A percentile compares a stretch with the other conserved stretches of the same genome.
Evolutionary conservation across 1,139 yeast genomes (phyloP).

Genomic region (Pichia sp.): DNA sequence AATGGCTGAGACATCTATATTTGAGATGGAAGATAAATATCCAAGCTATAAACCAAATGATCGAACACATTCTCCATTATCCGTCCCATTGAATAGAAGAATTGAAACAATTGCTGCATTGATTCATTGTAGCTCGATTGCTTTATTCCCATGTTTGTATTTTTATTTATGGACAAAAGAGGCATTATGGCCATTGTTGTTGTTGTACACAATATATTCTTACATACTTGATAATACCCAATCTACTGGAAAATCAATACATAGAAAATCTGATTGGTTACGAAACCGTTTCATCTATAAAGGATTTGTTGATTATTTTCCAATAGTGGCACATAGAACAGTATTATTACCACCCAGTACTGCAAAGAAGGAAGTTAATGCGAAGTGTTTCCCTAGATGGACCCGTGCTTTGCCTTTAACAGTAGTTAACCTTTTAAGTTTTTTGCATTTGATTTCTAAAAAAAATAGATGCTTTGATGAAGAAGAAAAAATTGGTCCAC

Average conservation of each 20-base stretch:
- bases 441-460: constrained; percentile 1
- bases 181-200: constrained; percentile 55
- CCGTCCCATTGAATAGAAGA: constrained; percentile 52
- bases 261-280: constrained; percentile 52
- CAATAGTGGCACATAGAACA: constrained; percentile 68
- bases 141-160: constrained; percentile 56
- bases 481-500: constrained; percentile 53
- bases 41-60: constrained; percentile 24
- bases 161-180: constrained; percentile 36
- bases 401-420: constrained; percentile 5
- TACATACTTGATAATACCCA: constrained; percentile 57
- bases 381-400: constrained; percentile 9
- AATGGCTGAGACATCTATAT: neutral
- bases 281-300: constrained; percentile 60
- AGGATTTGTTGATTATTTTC: constrained; percentile 74
- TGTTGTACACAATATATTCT: constrained; percentile 52
- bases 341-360: constrained; percentile 73
- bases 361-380: constrained; percentile 8
- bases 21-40: constrained; percentile 22
- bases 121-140: constrained; percentile 71
- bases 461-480: constrained; percentile 11
- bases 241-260: constrained; percentile 62
- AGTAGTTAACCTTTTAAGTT: neutral
- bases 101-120: constrained; percentile 67
- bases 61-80: constrained; percentile 40